phyloP scores from a whole-genome alignment of 1,139 yeast species.

The Yamadazyma atlantica region DNA sequence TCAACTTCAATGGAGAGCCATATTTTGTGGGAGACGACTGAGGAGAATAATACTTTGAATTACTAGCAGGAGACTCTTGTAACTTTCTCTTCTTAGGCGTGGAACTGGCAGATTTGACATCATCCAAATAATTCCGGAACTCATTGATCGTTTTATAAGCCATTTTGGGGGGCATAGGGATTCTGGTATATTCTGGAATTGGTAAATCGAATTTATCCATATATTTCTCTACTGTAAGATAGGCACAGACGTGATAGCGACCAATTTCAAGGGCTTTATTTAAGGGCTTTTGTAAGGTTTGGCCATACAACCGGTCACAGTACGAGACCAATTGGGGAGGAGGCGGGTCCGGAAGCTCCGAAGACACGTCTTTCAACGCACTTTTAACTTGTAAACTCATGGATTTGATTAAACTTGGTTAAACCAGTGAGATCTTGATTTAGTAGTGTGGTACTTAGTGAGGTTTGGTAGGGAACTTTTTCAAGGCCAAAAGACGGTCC shows the following conservation, averaged over 20 bases:
- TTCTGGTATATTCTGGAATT: slow-evolving; percentile 44
- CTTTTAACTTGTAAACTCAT: slow-evolving; percentile 27
- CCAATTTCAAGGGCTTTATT: slow-evolving; percentile 58
- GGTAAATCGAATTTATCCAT: slow-evolving; percentile 43
- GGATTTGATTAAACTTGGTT: too few species aligned
- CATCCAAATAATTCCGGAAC: slow-evolving; percentile 38
- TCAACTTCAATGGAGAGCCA: slow-evolving; percentile 2
- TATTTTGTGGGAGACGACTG: slow-evolving; percentile 5
- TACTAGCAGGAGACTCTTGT: neutral
- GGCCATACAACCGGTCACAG: slow-evolving; percentile 50
- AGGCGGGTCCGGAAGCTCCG: slow-evolving; percentile 46
- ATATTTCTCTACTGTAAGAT: slow-evolving; percentile 54
- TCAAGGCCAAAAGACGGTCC: too few species aligned
- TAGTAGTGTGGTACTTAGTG: too few species aligned
- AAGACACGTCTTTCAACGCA: slow-evolving; percentile 48
- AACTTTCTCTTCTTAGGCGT: slow-evolving; percentile 23
- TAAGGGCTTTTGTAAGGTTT: slow-evolving; percentile 50
- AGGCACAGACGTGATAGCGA: slow-evolving; percentile 65
- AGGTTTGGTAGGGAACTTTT: too few species aligned
- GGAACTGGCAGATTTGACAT: slow-evolving; percentile 28
- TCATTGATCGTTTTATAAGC: slow-evolving; percentile 41
- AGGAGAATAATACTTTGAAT: slow-evolving; percentile 2
- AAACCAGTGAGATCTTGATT: too few species aligned
- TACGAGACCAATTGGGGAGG: slow-evolving; percentile 49
- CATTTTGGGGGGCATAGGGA: slow-evolving; percentile 59